These are phyloP conservation scores for Cytospora schulzeri DNA, from an alignment of 2,329 filamentous ascomycete species.

Conservation along the genomic window DNA sequence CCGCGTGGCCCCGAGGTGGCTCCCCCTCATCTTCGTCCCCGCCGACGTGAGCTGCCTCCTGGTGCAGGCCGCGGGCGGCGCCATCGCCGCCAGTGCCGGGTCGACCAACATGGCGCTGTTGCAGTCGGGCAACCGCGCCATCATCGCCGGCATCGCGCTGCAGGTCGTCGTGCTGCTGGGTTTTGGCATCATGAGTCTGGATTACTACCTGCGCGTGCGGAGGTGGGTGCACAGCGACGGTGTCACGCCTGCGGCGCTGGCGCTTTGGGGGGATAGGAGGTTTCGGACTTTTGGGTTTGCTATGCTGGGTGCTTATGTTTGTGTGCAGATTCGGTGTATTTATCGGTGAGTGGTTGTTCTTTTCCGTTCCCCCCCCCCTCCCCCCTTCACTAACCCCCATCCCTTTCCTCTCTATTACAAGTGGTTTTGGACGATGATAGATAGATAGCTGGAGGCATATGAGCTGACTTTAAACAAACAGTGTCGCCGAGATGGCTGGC, in stretches of 20 bases:
- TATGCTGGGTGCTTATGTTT: constrained; percentile 47
- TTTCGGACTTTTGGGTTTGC: constrained; percentile 49
- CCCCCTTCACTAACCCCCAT: neutral
- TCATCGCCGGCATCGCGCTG: constrained; percentile 56
- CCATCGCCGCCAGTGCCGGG: constrained; percentile 51
- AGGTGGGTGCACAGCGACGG: constrained; percentile 41
- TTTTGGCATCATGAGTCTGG: constrained; percentile 48
- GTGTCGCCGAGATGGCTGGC: constrained; percentile 64
- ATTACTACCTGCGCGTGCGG: constrained; percentile 49
- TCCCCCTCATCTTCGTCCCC: constrained; percentile 61
- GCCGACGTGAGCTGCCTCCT: constrained; percentile 61
- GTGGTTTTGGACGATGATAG: neutral
- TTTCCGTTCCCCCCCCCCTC: neutral
- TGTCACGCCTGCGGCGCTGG: constrained; percentile 36
- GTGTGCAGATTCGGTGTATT: constrained; percentile 54
- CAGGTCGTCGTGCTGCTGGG: constrained; percentile 53
- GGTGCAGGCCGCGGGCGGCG: constrained; percentile 61
- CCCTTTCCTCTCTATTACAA: no score
- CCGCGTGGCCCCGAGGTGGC: constrained; percentile 53
- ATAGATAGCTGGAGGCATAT: neutral
- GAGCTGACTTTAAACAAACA: constrained; percentile 31
- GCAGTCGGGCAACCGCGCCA: constrained; percentile 50
- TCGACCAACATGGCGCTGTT: constrained; percentile 42
- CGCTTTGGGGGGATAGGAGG: constrained; percentile 46
- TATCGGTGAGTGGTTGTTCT: constrained; percentile 48